Percentiles rank a stretch among this genome's conserved stretches.
These are phyloP conservation scores for Uronychia setigera DNA, from an alignment of 73 alveolate genomes.

Conservation along the genomic window DNA sequence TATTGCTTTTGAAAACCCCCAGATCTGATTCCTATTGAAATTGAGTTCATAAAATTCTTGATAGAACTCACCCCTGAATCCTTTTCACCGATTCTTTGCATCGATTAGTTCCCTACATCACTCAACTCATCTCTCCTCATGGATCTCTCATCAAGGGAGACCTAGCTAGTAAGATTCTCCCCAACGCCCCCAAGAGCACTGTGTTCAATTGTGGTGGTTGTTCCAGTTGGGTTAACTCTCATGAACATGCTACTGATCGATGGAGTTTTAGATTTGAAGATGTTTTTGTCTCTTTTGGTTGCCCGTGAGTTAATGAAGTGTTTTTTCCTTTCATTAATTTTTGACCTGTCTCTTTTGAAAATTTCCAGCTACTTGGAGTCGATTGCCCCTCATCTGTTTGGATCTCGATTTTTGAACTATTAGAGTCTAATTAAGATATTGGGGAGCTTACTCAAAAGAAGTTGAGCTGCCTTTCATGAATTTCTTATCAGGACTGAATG, in stretches of 20 bases:
- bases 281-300: background rate
- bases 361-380: too few relatives aligned
- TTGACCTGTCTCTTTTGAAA: too few relatives aligned
- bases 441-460: background rate
- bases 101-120: background rate
- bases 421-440: background rate
- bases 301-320: background rate
- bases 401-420: background rate
- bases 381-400: too few relatives aligned
- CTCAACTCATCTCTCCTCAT: background rate
- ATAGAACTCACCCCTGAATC: background rate
- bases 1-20: conserved; percentile 1
- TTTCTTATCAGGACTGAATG: background rate
- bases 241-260: too few relatives aligned
- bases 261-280: too few relatives aligned
- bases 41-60: background rate
- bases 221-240: too few relatives aligned
- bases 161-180: too few relatives aligned
- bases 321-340: background rate
- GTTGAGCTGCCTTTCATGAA: background rate
- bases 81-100: background rate
- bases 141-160: background rate
- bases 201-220: background rate
- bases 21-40: background rate
- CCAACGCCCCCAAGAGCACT: background rate